phyloP scores from a whole-genome alignment of 2,329 filamentous ascomycete genomes.

The Metarhizium humberi region DNA sequence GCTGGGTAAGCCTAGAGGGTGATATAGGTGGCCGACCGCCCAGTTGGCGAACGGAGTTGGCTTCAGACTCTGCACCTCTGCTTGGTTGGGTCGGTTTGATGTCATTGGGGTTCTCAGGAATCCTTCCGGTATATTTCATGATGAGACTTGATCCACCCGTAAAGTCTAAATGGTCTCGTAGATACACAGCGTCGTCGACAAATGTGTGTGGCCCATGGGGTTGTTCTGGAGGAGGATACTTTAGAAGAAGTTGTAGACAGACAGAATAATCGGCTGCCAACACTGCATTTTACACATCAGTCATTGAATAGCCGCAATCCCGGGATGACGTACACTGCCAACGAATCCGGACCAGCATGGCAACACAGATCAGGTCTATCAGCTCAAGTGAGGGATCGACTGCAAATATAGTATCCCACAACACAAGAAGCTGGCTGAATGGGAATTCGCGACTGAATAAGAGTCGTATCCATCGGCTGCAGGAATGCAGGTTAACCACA shows the following conservation, averaged over 20 bases:
- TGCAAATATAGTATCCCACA: constrained; percentile 91
- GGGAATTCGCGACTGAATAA: constrained; percentile 90
- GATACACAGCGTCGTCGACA: constrained; percentile 74
- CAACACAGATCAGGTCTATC: constrained; percentile 83
- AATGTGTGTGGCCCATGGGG: constrained; percentile 66
- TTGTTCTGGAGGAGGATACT: constrained; percentile 62
- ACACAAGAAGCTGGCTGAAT: constrained; percentile 69
- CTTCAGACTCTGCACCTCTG: constrained; percentile 26
- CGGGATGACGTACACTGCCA: constrained; percentile 61
- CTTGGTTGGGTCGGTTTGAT: constrained; percentile 11
- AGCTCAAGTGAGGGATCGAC: constrained; percentile 72
- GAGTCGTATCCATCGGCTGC: constrained; percentile 82
- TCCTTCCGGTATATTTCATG: constrained; percentile 57
- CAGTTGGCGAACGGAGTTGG: constrained; percentile 29
- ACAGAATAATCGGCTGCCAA: constrained; percentile 80
- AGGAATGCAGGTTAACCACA: background rate
- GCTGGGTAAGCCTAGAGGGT: constrained; percentile 42
- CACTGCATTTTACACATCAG: constrained; percentile 40
- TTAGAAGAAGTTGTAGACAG: constrained; percentile 71
- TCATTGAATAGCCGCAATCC: background rate
- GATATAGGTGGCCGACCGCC: constrained; percentile 36
- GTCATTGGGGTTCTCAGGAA: constrained; percentile 25
- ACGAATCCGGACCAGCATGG: constrained; percentile 85
- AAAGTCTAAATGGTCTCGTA: constrained; percentile 54
- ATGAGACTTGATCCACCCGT: constrained; percentile 58